Evolutionary conservation across 352 stramenopile genomes (phyloP), one percentile per base, ranked within the genome.

Genomic region (Blastocystis sp.): DNA sequence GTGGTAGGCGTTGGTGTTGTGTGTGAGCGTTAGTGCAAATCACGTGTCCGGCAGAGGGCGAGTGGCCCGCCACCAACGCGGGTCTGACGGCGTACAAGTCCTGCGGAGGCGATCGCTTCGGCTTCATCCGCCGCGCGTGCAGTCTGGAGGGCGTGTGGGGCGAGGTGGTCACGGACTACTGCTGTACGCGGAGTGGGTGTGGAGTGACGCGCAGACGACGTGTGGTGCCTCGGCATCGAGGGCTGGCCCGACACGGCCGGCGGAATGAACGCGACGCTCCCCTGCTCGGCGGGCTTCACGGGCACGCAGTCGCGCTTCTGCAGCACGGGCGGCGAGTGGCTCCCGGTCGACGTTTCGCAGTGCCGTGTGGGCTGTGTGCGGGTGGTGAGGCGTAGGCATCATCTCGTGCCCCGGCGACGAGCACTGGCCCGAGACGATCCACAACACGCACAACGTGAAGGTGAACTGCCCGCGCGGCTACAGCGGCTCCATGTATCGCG

Each of bases 191-290:
- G 24, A 3, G 21, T 2, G 12, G 12, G 26, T 2, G n/a, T 24
- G 59, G 24, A 29, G 33, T 51, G 21, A 85, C 12, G n/a, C 31
- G 16, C 70, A 85, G 74, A 69, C 51, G 24, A 31, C 35, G 74
- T 85, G 24, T 85, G 74, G 74, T 85, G 74, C 61, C 19, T 62
- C 4, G 37, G 13, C 13, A 69, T 59, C 41, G 67, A 89, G 26
- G 79, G 67, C n/a, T 89, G 79, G 79, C 79, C 79, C 16, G 63
- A 69, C 24, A 89, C 79, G 19, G 67, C 35, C 2, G 63, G 35
- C 3, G 79, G 79, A n/a, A 19, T 60, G 13, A 65, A 69, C 21
- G 79, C 62, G 50, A 78, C 79, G 33, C n/a, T 89, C 3, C 60
- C 79, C 24, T 89, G 79, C 45, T 77, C 79, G 37, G 37, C 79